A percentile compares a stretch with the other conserved stretches of the same genome.
Conservation (phyloP, 768 basidiomycete genomes). For the Coprinopsis strossmayeri region DNA sequence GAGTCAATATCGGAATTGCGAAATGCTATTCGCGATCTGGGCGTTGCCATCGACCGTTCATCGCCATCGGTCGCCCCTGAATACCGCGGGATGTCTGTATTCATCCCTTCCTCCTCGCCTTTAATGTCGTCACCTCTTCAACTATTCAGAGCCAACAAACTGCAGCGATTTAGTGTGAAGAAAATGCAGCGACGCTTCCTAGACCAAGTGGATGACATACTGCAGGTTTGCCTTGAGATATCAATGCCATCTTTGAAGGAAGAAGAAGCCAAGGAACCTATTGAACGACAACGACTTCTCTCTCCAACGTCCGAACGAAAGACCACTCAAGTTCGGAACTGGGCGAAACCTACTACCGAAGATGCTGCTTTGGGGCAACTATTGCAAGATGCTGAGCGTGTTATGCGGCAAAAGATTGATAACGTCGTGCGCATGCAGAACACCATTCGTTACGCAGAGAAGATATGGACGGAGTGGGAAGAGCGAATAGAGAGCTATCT, state of each 20-base stretch:
- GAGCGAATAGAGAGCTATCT: constrained; percentile 72
- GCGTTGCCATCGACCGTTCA: constrained; percentile 63
- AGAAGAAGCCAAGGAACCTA: constrained; percentile 85
- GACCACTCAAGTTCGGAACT: constrained; percentile 75
- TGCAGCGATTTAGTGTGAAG: constrained; percentile 76
- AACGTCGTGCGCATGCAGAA: constrained; percentile 95
- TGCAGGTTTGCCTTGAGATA: constrained; percentile 74
- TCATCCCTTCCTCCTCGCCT: constrained; percentile 66
- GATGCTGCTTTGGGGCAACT: constrained; percentile 82
- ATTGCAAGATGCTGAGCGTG: constrained; percentile 79
- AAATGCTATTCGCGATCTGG: constrained; percentile 78
- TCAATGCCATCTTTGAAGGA: constrained; percentile 87
- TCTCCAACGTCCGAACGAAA: constrained; percentile 87
- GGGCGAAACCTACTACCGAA: constrained; percentile 81
- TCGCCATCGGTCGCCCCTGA: constrained; percentile 64
- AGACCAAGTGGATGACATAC: constrained; percentile 81
- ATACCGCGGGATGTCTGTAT: constrained; percentile 85
- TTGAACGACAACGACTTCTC: constrained; percentile 86
- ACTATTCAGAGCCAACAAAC: constrained; percentile 67
- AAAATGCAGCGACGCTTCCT: constrained; percentile 76
- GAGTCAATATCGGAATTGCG: constrained; percentile 85
- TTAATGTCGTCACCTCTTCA: constrained; percentile 70
- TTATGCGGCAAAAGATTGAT: constrained; percentile 91
- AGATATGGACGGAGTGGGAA: constrained; percentile 97
- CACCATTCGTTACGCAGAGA: constrained; percentile 94